These are phyloP conservation scores for Phalaenopsis equestris DNA, from an alignment of 106 monocot species.

Conservation along the genomic window DNA sequence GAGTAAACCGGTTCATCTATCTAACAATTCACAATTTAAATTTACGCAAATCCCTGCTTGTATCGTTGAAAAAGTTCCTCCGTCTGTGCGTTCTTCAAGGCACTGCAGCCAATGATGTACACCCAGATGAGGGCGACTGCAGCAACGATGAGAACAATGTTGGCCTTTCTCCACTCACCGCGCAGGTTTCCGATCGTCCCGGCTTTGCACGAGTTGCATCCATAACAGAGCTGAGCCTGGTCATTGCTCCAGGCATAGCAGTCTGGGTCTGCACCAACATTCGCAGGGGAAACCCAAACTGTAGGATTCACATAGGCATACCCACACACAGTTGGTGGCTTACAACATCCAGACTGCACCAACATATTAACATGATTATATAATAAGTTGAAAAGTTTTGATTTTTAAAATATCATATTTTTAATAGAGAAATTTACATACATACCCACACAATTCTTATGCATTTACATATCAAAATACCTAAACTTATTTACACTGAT, in stretches of 20 bases:
- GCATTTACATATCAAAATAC: too few relatives aligned
- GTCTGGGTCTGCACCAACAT: constrained; percentile 51
- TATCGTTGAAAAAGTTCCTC: constrained; percentile 79
- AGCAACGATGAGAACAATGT: constrained; percentile 58
- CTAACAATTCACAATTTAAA: too few relatives aligned
- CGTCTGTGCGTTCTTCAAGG: constrained; percentile 75
- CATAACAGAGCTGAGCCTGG: constrained; percentile 66
- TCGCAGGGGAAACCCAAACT: constrained; percentile 67
- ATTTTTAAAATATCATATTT: too few relatives aligned
- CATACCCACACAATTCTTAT: too few relatives aligned
- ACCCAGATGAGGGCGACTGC: constrained; percentile 68
- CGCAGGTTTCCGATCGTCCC: constrained; percentile 73
- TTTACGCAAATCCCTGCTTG: constrained; percentile 48
- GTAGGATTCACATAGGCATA: constrained; percentile 81
- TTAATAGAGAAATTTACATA: too few relatives aligned
- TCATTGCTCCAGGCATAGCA: constrained; percentile 79
- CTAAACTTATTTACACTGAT: too few relatives aligned
- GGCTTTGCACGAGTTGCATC: constrained; percentile 71
- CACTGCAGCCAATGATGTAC: constrained; percentile 84
- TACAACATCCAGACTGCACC: constrained; percentile 86
- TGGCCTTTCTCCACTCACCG: constrained; percentile 72
- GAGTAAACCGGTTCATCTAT: too few relatives aligned
- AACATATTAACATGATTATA: neutral
- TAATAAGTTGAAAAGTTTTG: too few relatives aligned
- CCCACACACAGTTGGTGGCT: constrained; percentile 79